Conservation (phyloP, 768 basidiomycete species). For the Mycena alexandri region DNA sequence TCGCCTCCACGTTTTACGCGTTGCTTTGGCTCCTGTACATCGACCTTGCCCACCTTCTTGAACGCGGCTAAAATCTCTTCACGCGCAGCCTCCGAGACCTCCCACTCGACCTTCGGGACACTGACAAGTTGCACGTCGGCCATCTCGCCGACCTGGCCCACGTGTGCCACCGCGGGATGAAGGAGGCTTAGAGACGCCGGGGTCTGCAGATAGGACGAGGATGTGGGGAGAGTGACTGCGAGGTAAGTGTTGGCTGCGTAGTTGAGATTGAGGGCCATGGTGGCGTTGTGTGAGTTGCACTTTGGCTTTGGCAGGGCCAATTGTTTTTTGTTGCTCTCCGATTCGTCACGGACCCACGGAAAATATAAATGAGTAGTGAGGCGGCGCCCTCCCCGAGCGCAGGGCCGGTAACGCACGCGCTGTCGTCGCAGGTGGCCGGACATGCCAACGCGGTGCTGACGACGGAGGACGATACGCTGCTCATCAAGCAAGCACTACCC, state of each 20-base stretch:
- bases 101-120: slow-evolving; percentile 56
- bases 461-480: slow-evolving; percentile 78
- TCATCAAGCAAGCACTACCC: slow-evolving; percentile 82
- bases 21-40: slow-evolving; percentile 52
- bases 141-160: slow-evolving; percentile 58
- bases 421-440: slow-evolving; percentile 82
- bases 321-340: background rate
- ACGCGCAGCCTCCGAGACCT: slow-evolving; percentile 37
- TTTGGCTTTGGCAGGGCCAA: background rate
- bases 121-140: slow-evolving; percentile 60
- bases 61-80: slow-evolving; percentile 49
- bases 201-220: slow-evolving; percentile 47
- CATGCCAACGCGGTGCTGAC: slow-evolving; percentile 76
- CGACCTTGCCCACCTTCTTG: slow-evolving; percentile 49
- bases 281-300: background rate
- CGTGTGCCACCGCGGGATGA: slow-evolving; percentile 52
- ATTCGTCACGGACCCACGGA: background rate
- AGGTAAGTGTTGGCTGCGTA: slow-evolving; percentile 57
- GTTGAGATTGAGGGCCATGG: slow-evolving; percentile 49
- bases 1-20: slow-evolving; percentile 53
- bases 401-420: slow-evolving; percentile 44
- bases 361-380: too few species aligned
- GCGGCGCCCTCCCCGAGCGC: slow-evolving; percentile 11
- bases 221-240: slow-evolving; percentile 54
- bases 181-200: slow-evolving; percentile 48